Evolutionary conservation across 73 alveolate species (phyloP).

Genomic region (Blepharisma stoltei): DNA sequence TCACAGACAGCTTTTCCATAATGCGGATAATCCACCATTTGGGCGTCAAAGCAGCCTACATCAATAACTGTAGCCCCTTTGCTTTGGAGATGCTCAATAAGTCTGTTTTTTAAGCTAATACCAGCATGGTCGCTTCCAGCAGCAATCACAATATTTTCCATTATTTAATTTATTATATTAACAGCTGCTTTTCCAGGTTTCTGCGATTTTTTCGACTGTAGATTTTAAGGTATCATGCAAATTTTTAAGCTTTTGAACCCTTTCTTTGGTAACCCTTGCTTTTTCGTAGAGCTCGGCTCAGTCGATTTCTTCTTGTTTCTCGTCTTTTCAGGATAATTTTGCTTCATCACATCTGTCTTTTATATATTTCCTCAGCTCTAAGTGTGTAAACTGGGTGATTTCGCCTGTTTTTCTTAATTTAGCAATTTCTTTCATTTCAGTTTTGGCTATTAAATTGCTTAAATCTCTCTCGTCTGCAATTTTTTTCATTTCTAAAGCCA

Average conservation of each 20-base stretch:
- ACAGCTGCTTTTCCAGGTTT: neutral
- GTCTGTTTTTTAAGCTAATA: conserved; percentile 37
- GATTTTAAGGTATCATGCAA: no score
- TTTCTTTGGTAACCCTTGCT: no score
- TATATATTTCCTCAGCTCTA: no score
- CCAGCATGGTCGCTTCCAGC: conserved; percentile 76
- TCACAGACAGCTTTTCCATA: conserved; percentile 47
- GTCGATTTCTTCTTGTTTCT: no score
- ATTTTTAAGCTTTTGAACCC: no score
- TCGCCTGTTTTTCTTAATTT: no score
- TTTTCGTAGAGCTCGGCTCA: no score
- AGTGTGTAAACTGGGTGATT: no score
- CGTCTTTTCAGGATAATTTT: no score
- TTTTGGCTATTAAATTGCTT: no score
- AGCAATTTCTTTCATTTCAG: no score
- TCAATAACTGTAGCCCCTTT: conserved; percentile 46
- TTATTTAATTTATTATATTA: neutral
- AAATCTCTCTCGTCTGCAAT: neutral
- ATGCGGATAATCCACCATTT: conserved; percentile 61
- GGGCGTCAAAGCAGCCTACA: conserved; percentile 40
- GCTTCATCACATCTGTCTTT: no score
- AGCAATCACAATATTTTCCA: conserved; percentile 21
- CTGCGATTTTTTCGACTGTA: neutral
- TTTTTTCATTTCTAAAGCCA: neutral
- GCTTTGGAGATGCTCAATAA: conserved; percentile 33